These are phyloP conservation scores for Pythium vanterpoolii DNA, from an alignment of 352 stramenopile species.

Conservation along the genomic window DNA sequence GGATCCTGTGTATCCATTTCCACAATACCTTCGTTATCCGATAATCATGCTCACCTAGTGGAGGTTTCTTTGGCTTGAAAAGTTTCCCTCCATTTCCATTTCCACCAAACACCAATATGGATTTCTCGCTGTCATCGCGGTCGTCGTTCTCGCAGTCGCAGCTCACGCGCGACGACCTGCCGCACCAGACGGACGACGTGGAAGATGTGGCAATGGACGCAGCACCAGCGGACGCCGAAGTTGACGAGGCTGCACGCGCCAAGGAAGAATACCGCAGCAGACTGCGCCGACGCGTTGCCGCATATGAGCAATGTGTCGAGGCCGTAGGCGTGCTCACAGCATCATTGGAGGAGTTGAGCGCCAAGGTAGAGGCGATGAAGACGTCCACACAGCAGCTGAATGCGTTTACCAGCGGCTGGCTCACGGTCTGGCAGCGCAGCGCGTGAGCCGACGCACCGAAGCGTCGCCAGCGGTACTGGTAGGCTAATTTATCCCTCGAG, in stretches of 20 bases:
- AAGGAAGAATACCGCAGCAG: constrained; percentile 42
- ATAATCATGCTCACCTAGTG: neutral
- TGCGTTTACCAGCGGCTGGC: constrained; percentile 64
- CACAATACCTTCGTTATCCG: neutral
- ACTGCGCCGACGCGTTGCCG: constrained; percentile 50
- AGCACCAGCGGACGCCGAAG: neutral
- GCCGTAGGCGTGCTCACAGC: constrained; percentile 48
- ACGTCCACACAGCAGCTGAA: constrained; percentile 68
- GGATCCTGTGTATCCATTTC: constrained; percentile 6
- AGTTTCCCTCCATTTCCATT: constrained; percentile 9
- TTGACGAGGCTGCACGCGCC: constrained; percentile 19
- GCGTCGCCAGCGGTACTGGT: neutral
- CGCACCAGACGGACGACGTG: constrained; percentile 17
- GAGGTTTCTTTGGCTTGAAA: neutral
- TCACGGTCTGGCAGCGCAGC: constrained; percentile 67
- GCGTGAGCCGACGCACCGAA: constrained; percentile 4
- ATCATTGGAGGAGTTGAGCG: constrained; percentile 65
- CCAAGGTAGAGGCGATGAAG: constrained; percentile 60
- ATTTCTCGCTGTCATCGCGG: constrained; percentile 15
- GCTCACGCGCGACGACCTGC: neutral
- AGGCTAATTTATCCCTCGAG: constrained; percentile 2
- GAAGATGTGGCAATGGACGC: constrained; percentile 8
- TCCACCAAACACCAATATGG: constrained; percentile 10
- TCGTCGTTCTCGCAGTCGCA: constrained; percentile 13
- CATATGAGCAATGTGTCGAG: constrained; percentile 59